Base-by-base conservation (phyloP, 805 yeast genomes). In the Starmerella kuoi region DNA sequence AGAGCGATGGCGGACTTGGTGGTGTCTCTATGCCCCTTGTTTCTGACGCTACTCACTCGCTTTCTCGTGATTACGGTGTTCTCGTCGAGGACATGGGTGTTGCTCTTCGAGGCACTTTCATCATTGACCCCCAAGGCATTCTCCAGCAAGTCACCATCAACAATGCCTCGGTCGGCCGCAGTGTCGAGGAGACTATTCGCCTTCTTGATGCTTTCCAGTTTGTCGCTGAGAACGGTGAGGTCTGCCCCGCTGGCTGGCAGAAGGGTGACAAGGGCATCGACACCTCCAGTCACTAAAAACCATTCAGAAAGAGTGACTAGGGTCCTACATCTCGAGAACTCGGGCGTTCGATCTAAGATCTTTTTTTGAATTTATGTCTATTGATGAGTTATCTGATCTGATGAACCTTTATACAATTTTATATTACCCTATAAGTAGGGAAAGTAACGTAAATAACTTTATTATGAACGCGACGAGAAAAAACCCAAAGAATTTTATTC, bases 221-320 rank as follows among this genome's bases (percentile, higher is more conserved):
- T 85, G 82, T 94, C 60, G 97, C 87, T 68, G 82, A 84, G 74
- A 73, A 91, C 77, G 98, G 98, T 72, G 95, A 93, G 72, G 98
- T 88, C 55, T 87, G 96, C 73, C 98, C 98, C 61, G 96, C 97
- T 66, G 88, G 88, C 91, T 88, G 98, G 98, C 76, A 79, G 51
- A 79, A 83, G 67, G 98, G 97, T 71, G 65, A 83, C 50, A 94
- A 83, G 63, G 82, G 94, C 68, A 85, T 86, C 71, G 79, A 79
- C 54, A 51, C 57, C 44, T 41, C 51, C 30, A 45, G 38, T 41
- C 46, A 48, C 39, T 48, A 49, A 41, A 40, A 21, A 15, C 30
- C 12, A n/a, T n/a, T n/a, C n/a, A n/a, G n/a, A n/a, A n/a, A n/a
- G n/a, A n/a, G n/a, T n/a, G n/a, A n/a, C n/a, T n/a, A n/a, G n/a